Evolutionary conservation across 2,329 filamentous ascomycete genomes (phyloP), one percentile per base, ranked within the genome.

Genomic region (Apiospora malaysiana): DNA sequence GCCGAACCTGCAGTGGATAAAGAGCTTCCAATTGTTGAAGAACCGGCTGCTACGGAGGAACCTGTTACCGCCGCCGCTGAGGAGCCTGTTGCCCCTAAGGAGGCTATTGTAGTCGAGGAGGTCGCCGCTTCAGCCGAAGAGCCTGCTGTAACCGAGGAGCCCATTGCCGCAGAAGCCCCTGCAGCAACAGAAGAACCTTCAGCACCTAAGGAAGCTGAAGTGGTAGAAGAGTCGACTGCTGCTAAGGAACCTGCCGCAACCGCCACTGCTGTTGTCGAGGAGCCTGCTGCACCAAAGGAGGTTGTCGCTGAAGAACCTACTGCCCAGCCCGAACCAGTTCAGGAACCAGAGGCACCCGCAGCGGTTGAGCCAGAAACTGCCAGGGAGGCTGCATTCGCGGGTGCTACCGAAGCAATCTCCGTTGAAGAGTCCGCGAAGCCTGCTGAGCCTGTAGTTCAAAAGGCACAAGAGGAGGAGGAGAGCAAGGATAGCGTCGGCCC

Each of bases 401-500:
- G n/a, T n/a, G 69, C 59, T 16, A 27, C 46, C 6, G 16, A 63
- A n/a, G 18, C 18, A 63, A 12, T 21, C 8, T 9, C 32, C 32
- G 67, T 18, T 45, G 66, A 68, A 9, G 66, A 37, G 32, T 59
- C 56, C 18, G 32, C 43, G 21, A 43, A 49, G 21, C 14, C 56
- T 37, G 12, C 69, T 47, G 32, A 47, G 10, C 66, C 56, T 32
- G 43, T 32, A 42, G 43, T 69, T 45, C 27, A 59, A 71, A 72
- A 42, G 32, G 23, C 32, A 45, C 12, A 49, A 27, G 79, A 79
- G 68, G 78, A 79, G 63, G 78, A 79, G 43, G 80, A 84, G 76
- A 80, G 77, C 70, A 83, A 82, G 73, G 82, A 84, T 71, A 79
- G 75, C 5, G 76, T 83, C 72, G 81, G 79, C 40, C 81, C 81